Conservation (phyloP, 1,284 basidiomycete species). For the Boletellus deceptivus region DNA sequence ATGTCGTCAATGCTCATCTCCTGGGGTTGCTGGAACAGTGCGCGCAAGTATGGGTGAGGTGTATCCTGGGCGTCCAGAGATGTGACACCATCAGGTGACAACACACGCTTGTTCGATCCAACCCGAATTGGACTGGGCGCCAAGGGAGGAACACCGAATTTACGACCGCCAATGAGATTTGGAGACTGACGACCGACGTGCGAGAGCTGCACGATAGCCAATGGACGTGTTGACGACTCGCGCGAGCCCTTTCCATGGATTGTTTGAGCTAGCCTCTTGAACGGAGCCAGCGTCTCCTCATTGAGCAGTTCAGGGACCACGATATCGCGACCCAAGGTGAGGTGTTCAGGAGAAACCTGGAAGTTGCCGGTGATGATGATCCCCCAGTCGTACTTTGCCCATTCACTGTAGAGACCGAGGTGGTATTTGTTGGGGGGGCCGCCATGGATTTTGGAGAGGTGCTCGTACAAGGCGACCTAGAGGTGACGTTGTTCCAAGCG, state of each 20-base stretch:
- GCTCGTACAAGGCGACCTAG: slow-evolving; percentile 85
- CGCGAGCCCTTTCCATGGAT: slow-evolving; percentile 44
- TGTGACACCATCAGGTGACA: slow-evolving; percentile 6
- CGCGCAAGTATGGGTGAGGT: slow-evolving; percentile 38
- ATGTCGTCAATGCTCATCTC: slow-evolving; percentile 65
- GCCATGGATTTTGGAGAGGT: slow-evolving; percentile 66
- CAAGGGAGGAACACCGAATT: slow-evolving; percentile 56
- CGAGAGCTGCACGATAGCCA: slow-evolving; percentile 81
- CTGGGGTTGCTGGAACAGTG: slow-evolving; percentile 64
- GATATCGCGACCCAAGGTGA: slow-evolving; percentile 82
- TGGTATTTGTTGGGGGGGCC: slow-evolving; percentile 71
- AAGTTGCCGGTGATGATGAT: slow-evolving; percentile 91
- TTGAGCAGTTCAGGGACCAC: slow-evolving; percentile 51
- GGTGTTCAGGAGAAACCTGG: slow-evolving; percentile 69
- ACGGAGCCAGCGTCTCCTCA: slow-evolving; percentile 49
- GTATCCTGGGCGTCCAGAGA: neutral
- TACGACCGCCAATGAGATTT: slow-evolving; percentile 68
- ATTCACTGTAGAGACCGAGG: slow-evolving; percentile 68
- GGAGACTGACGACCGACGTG: slow-evolving; percentile 87
- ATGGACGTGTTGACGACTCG: slow-evolving; percentile 16
- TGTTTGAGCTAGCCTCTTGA: slow-evolving; percentile 46
- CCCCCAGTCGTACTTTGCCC: slow-evolving; percentile 82
- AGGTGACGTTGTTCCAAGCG: too few relatives aligned
- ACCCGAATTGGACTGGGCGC: slow-evolving; percentile 74
- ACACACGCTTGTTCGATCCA: slow-evolving; percentile 34